These are phyloP conservation scores for Nothomitra cinnamomea DNA, from an alignment of 2,329 filamentous ascomycete genomes.

Conservation along the genomic window DNA sequence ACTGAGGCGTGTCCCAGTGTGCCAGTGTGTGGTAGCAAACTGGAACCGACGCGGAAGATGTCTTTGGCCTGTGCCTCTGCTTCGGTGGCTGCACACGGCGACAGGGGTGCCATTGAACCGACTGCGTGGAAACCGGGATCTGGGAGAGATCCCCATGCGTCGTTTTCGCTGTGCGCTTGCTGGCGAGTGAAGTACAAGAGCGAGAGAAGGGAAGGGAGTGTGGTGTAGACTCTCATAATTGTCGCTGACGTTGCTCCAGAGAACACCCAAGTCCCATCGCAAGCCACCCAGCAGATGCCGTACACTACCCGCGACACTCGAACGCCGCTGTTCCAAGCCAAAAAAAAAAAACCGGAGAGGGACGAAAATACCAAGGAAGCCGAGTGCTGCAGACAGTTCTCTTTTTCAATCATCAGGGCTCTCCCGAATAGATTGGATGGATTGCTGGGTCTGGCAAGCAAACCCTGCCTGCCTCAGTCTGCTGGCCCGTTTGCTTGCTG, in stretches of 20 bases:
- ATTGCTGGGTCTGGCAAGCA: no score
- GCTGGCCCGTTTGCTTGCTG: not conserved
- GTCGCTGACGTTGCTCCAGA: constrained; percentile 3
- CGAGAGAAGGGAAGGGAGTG: no score
- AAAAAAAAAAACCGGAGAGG: no score
- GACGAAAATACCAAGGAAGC: no score
- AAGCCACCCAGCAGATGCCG: not conserved
- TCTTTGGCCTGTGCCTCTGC: not conserved
- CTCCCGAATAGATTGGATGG: no score
- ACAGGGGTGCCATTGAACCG: not conserved
- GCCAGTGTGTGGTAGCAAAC: not conserved
- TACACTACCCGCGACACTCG: not conserved
- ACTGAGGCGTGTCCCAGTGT: no score
- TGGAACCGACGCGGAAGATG: constrained; percentile 1
- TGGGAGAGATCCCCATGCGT: not conserved
- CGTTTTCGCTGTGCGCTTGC: not conserved
- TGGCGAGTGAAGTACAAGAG: no score
- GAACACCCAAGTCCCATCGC: not conserved
- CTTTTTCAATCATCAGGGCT: no score
- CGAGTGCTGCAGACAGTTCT: no score
- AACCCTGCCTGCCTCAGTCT: no score
- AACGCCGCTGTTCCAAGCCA: no score
- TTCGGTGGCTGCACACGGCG: not conserved
- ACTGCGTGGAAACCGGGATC: constrained; percentile 3
- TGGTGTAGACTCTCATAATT: not conserved